These are phyloP conservation scores for Chimonanthus praecox DNA, from an alignment of 164 flowering plant species.

Conservation along the genomic window DNA sequence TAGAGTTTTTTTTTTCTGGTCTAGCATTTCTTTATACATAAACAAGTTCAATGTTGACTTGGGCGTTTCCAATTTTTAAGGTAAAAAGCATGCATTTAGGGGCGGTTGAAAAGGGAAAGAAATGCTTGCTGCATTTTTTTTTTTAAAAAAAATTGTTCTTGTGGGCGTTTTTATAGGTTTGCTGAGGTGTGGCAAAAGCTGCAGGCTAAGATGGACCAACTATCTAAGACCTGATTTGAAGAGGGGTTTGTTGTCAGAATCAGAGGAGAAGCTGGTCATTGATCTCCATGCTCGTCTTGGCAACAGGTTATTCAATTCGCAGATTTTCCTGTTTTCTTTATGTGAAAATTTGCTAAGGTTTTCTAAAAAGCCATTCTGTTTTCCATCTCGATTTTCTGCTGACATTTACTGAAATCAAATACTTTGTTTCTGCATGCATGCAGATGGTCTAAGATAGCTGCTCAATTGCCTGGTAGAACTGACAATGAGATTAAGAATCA, in stretches of 20 bases:
- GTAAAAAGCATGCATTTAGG: not conserved
- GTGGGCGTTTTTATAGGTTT: conserved; percentile 27
- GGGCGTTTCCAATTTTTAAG: not conserved
- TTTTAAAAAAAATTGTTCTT: not conserved
- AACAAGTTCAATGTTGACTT: not conserved
- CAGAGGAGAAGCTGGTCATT: conserved; percentile 62
- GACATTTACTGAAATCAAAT: not conserved
- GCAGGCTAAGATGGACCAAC: conserved; percentile 74
- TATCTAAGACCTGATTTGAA: conserved; percentile 68
- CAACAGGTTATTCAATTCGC: conserved; percentile 41
- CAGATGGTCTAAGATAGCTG: conserved; percentile 80
- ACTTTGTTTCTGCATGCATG: conserved; percentile 1
- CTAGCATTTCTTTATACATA: no score
- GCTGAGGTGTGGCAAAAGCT: conserved; percentile 66
- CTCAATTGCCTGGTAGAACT: conserved; percentile 75
- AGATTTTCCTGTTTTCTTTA: not conserved
- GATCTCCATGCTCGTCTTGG: conserved; percentile 69
- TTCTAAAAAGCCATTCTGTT: not conserved
- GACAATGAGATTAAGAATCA: conserved; percentile 76
- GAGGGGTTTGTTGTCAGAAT: conserved; percentile 61
- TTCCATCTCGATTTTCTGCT: not conserved
- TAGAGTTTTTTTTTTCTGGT: no score
- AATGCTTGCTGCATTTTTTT: not conserved
- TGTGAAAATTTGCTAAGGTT: not conserved
- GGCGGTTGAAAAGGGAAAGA: not conserved